phyloP scores from a whole-genome alignment of 1,139 yeast species.

The Nakaseomyces uthaithaninus region DNA sequence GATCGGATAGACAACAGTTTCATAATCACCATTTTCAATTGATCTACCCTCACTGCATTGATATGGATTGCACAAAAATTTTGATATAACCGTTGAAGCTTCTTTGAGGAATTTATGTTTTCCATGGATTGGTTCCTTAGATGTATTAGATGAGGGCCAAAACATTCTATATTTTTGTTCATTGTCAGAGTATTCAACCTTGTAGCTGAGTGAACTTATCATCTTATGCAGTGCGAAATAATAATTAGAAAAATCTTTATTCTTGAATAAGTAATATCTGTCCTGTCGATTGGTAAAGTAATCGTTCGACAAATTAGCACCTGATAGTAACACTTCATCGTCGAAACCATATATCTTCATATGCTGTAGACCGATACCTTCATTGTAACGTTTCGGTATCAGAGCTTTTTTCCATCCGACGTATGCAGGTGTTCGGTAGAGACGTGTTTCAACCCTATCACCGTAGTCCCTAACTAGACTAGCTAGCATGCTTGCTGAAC shows the following conservation, averaged over 20 bases:
- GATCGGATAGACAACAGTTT: slow-evolving; percentile 81
- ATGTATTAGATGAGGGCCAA: slow-evolving; percentile 72
- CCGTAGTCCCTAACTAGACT: slow-evolving; percentile 61
- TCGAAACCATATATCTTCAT: slow-evolving; percentile 97
- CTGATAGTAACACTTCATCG: slow-evolving; percentile 77
- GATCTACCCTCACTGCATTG: slow-evolving; percentile 18
- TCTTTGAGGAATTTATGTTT: slow-evolving; percentile 49
- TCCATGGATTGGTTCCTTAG: slow-evolving; percentile 65
- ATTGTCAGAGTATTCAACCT: slow-evolving; percentile 41
- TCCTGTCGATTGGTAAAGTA: slow-evolving; percentile 96
- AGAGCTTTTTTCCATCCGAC: slow-evolving; percentile 55
- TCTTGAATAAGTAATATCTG: slow-evolving; percentile 69
- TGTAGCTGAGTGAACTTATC: slow-evolving; percentile 62
- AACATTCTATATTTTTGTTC: slow-evolving; percentile 47
- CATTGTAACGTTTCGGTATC: slow-evolving; percentile 80
- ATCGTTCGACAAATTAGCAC: slow-evolving; percentile 86
- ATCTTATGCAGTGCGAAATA: slow-evolving; percentile 62
- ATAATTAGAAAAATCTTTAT: slow-evolving; percentile 54
- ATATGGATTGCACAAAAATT: slow-evolving; percentile 41
- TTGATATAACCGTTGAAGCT: slow-evolving; percentile 49
- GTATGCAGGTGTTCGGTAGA: slow-evolving; percentile 86
- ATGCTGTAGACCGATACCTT: slow-evolving; percentile 89
- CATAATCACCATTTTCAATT: slow-evolving; percentile 32
- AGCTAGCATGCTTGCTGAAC: slow-evolving; percentile 70
- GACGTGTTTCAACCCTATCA: slow-evolving; percentile 65